phyloP scores from a whole-genome alignment of 2,329 filamentous ascomycete species.

The Aspergillaceae sp. region DNA sequence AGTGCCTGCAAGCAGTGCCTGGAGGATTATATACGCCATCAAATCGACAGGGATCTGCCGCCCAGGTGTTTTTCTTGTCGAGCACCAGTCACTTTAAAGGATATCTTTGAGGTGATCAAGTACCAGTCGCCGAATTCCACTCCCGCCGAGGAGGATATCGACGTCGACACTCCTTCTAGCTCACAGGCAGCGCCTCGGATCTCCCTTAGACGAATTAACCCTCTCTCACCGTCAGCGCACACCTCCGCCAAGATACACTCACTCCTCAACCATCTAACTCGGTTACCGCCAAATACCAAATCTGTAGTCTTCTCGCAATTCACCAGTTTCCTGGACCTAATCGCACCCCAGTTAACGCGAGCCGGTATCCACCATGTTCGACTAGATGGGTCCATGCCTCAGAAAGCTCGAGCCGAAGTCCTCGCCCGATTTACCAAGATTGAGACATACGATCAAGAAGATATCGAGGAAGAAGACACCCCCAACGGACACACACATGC shows the following conservation, averaged over 20 bases:
- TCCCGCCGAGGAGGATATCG: slow-evolving; percentile 37
- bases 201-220: slow-evolving; percentile 52
- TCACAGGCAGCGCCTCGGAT: slow-evolving; percentile 42
- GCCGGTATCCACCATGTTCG: slow-evolving; percentile 72
- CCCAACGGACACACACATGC: neutral
- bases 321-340: slow-evolving; percentile 87
- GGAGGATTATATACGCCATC: slow-evolving; percentile 81
- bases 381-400: slow-evolving; percentile 82
- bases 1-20: slow-evolving; percentile 91
- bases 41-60: slow-evolving; percentile 64
- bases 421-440: slow-evolving; percentile 60
- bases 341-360: slow-evolving; percentile 67
- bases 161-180: slow-evolving; percentile 25
- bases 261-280: slow-evolving; percentile 65
- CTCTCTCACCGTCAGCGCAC: slow-evolving; percentile 50
- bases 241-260: slow-evolving; percentile 78
- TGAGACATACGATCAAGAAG: slow-evolving; percentile 27
- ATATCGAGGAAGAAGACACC: slow-evolving; percentile 27
- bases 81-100: slow-evolving; percentile 67
- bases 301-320: slow-evolving; percentile 96
- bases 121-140: slow-evolving; percentile 46
- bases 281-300: slow-evolving; percentile 64
- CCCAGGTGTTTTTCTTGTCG: slow-evolving; percentile 89
- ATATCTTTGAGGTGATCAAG: slow-evolving; percentile 86
- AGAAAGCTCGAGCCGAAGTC: slow-evolving; percentile 73